A percentile compares a stretch with the other conserved stretches of the same genome.
Conservation (phyloP, 257 asterid genomes). For the Echites panduratus region DNA sequence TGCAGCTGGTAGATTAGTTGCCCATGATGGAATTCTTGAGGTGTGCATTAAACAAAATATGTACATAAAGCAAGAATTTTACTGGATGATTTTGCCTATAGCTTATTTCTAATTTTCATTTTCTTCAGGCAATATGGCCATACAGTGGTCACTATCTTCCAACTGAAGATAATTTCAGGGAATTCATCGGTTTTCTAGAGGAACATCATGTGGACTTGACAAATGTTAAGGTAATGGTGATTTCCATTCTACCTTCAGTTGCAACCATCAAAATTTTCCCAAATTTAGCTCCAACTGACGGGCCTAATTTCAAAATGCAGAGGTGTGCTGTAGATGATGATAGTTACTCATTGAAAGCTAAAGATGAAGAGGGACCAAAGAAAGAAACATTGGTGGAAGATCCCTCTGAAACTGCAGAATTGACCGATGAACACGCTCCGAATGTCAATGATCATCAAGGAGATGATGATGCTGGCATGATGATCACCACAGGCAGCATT, state of each 20-base stretch:
- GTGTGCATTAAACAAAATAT: conserved; percentile 19
- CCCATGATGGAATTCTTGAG: conserved; percentile 50
- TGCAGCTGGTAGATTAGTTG: conserved; percentile 63
- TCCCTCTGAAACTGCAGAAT: background rate
- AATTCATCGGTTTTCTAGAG: conserved; percentile 52
- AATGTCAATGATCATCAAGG: conserved; percentile 3
- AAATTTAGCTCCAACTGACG: background rate
- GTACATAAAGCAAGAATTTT: too few relatives aligned
- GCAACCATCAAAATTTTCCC: background rate
- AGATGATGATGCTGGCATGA: background rate
- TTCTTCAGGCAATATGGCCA: conserved; percentile 59
- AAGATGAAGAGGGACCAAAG: conserved; percentile 8
- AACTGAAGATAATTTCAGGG: conserved; percentile 65
- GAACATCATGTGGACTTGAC: conserved; percentile 54
- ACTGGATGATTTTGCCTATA: background rate
- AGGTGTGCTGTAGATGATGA: conserved; percentile 47
- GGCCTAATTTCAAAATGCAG: conserved; percentile 23
- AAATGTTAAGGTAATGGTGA: conserved; percentile 52
- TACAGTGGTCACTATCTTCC: conserved; percentile 84
- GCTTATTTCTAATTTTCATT: conserved; percentile 1
- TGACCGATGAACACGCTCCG: background rate
- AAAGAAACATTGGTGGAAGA: conserved; percentile 7
- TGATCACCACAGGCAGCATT: conserved; percentile 19
- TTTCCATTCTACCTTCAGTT: background rate
- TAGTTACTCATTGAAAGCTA: conserved; percentile 18